A percentile compares a stretch with the other conserved stretches of the same genome.
Conservation (phyloP, 805 yeast genomes). For the Brettanomyces naardenensis region DNA sequence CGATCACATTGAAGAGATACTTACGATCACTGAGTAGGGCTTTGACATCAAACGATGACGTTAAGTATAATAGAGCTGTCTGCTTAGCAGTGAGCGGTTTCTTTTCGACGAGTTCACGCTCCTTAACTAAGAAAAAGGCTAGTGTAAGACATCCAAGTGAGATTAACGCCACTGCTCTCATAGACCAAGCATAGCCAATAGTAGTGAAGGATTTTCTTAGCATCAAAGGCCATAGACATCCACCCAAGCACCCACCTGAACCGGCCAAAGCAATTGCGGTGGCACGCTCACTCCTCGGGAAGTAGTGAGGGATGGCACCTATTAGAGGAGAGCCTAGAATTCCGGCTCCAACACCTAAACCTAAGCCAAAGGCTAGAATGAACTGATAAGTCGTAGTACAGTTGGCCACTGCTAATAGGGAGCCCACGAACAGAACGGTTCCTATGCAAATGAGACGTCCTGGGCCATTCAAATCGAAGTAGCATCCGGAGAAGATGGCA, state of each 20-base stretch:
- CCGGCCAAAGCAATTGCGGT: constrained; percentile 42
- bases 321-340: constrained; percentile 52
- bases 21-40: constrained; percentile 30
- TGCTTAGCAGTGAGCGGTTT: constrained; percentile 4
- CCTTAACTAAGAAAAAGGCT: constrained; percentile 26
- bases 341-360: constrained; percentile 53
- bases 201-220: constrained; percentile 36
- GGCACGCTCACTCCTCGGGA: constrained; percentile 43
- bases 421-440: constrained; percentile 28
- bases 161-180: constrained; percentile 40
- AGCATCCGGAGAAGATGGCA: constrained; percentile 31
- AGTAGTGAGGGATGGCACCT: constrained; percentile 60
- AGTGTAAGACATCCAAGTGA: constrained; percentile 20
- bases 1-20: constrained; percentile 34
- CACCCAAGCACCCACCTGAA: constrained; percentile 47
- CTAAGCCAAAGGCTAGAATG: constrained; percentile 47
- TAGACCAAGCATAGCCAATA: constrained; percentile 50
- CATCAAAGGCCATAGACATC: constrained; percentile 42
- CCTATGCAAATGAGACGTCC: constrained; percentile 34
- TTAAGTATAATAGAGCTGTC: constrained; percentile 4
- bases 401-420: constrained; percentile 43
- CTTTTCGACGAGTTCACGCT: constrained; percentile 23
- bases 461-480: constrained; percentile 57
- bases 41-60: constrained; percentile 28
- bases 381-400: constrained; percentile 50